Percentiles rank a stretch among this genome's conserved stretches.
These are phyloP conservation scores for Endogone sp. DNA, from an alignment of 192 early-diverging fungal genomes.

Conservation along the genomic window DNA sequence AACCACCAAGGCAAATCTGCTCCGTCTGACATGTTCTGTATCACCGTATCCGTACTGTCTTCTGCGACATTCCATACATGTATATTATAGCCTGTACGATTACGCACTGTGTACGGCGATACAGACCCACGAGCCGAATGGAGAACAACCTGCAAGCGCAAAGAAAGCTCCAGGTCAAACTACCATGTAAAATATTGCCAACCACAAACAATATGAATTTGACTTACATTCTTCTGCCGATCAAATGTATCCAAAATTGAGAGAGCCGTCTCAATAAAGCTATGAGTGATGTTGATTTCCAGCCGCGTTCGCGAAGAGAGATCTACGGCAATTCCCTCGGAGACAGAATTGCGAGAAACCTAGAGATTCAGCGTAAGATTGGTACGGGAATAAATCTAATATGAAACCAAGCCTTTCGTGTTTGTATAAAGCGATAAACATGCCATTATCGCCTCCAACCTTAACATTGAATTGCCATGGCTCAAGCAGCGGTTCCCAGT, in stretches of 20 bases:
- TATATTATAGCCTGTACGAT: slow-evolving; percentile 88
- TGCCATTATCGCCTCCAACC: slow-evolving; percentile 11
- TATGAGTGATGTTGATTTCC: slow-evolving; percentile 86
- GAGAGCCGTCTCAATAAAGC: slow-evolving; percentile 66
- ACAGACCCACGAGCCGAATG: slow-evolving; percentile 26
- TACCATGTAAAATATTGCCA: neutral
- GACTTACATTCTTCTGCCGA: slow-evolving; percentile 23
- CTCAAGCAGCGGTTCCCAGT: slow-evolving; percentile 98
- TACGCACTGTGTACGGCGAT: slow-evolving; percentile 80
- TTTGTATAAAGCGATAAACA: too few relatives aligned
- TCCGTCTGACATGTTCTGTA: slow-evolving; percentile 67
- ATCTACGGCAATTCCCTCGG: slow-evolving; percentile 39
- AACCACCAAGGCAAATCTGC: slow-evolving; percentile 89
- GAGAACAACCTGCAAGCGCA: slow-evolving; percentile 17
- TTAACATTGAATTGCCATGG: slow-evolving; percentile 75
- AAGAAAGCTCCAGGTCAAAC: neutral
- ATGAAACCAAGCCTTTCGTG: too few relatives aligned
- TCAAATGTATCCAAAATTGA: slow-evolving; percentile 51
- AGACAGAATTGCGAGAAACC: neutral
- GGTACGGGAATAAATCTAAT: too few relatives aligned
- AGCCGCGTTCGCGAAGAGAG: slow-evolving; percentile 67
- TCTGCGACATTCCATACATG: slow-evolving; percentile 79
- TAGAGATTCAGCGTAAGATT: too few relatives aligned
- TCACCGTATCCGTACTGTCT: slow-evolving; percentile 55
- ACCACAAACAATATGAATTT: neutral